phyloP scores from a whole-genome alignment of 2,329 filamentous ascomycete species.

The Xylariales sp. region DNA sequence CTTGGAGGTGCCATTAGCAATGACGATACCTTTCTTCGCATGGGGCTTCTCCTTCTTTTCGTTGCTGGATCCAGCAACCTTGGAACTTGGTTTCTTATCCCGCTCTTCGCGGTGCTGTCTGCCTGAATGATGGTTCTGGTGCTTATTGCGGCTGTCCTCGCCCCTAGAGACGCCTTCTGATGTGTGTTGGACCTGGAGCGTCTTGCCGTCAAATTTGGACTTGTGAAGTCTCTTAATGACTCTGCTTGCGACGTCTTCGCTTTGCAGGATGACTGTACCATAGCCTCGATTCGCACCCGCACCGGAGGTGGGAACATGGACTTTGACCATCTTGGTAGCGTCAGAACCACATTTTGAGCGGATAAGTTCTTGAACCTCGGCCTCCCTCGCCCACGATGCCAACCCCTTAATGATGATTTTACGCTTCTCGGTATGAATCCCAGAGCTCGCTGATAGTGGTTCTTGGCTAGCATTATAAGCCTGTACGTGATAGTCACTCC shows the following conservation, averaged over 20 bases:
- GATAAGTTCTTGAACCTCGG: constrained; percentile 24
- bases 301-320: constrained; percentile 21
- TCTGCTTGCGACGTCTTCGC: constrained; percentile 21
- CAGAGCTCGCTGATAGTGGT: not conserved
- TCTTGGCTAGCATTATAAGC: not conserved
- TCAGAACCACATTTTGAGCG: constrained; percentile 20
- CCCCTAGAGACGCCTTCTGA: constrained; percentile 24
- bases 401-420: constrained; percentile 27
- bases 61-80: constrained; percentile 2
- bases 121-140: constrained; percentile 5
- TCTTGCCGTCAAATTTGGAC: constrained; percentile 19
- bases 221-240: constrained; percentile 22
- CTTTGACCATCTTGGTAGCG: constrained; percentile 20
- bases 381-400: constrained; percentile 16
- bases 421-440: constrained; percentile 19
- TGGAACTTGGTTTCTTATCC: constrained; percentile 19
- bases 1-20: constrained; percentile 10
- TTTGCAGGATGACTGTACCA: constrained; percentile 21
- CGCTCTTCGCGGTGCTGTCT: constrained; percentile 11
- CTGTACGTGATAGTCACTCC: not conserved
- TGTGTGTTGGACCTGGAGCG: constrained; percentile 20
- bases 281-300: constrained; percentile 21
- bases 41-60: constrained; percentile 8
- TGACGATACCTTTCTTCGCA: constrained; percentile 9
- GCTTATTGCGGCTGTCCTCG: constrained; percentile 11